Evolutionary conservation across 139 green algal genomes (phyloP).

Genomic region (Trebouxia sp.): DNA sequence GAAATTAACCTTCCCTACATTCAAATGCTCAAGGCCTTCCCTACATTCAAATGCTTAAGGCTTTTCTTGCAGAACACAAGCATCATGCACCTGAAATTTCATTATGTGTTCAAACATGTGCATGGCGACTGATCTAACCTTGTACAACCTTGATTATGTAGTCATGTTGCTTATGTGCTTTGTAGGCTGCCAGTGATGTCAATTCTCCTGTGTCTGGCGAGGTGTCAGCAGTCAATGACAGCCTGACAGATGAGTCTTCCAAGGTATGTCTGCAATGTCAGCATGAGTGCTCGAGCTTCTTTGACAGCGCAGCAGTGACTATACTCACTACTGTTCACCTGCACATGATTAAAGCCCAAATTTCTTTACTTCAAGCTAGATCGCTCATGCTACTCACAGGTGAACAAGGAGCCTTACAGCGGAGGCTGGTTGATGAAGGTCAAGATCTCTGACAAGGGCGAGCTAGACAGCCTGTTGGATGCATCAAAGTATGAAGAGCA

Average conservation of each 20-base stretch:
- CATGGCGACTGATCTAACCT: too few species aligned
- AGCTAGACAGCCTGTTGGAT: slow-evolving; percentile 82
- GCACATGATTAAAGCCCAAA: background rate
- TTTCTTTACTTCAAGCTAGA: background rate
- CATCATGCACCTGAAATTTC: too few species aligned
- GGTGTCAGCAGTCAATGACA: slow-evolving; percentile 87
- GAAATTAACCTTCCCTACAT: too few species aligned
- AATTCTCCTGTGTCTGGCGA: slow-evolving; percentile 90
- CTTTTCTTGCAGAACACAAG: too few species aligned
- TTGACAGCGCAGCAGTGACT: background rate
- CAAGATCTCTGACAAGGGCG: slow-evolving; percentile 79
- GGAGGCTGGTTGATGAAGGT: slow-evolving; percentile 98
- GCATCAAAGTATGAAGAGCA: slow-evolving; percentile 78
- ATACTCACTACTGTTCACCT: too few species aligned
- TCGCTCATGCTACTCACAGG: slow-evolving; percentile 56
- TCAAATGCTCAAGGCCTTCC: too few species aligned
- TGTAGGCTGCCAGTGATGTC: slow-evolving; percentile 91
- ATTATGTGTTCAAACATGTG: too few species aligned
- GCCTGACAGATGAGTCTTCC: slow-evolving; percentile 74
- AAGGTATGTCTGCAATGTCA: slow-evolving; percentile 44
- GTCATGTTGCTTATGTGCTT: too few species aligned
- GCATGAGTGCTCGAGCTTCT: background rate
- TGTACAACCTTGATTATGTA: too few species aligned
- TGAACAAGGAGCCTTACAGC: slow-evolving; percentile 86
- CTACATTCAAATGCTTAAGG: too few species aligned